Percentiles rank a stretch among this genome's conserved stretches.
Evolutionary conservation across 2,329 filamentous ascomycete species (phyloP).

Genomic region (Spiromastix sp.): DNA sequence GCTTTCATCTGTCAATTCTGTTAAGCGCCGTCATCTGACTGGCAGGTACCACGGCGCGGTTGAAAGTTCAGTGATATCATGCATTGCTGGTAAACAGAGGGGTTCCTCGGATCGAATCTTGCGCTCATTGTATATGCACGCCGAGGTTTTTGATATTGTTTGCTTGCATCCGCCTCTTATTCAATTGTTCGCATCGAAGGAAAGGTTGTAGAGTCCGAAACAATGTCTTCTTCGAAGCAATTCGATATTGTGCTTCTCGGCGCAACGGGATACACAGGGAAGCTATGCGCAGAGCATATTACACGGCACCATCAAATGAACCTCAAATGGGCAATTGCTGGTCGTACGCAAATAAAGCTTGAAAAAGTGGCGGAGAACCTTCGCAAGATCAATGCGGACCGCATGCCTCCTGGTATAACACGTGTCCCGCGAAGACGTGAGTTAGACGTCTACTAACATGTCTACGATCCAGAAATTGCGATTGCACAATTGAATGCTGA

Average conservation of each 20-base stretch:
- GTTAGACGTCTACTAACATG: not conserved
- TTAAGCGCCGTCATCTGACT: too few relatives aligned
- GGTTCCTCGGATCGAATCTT: too few relatives aligned
- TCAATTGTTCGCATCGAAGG: too few relatives aligned
- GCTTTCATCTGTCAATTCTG: too few relatives aligned
- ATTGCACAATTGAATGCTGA: constrained; percentile 37
- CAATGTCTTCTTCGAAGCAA: constrained; percentile 26
- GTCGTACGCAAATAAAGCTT: constrained; percentile 69
- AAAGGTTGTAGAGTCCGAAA: too few relatives aligned
- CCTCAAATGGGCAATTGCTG: constrained; percentile 79
- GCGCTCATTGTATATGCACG: too few relatives aligned
- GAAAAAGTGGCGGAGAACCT: constrained; percentile 57
- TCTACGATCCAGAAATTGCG: constrained; percentile 29
- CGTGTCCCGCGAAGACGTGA: constrained; percentile 5
- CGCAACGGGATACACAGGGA: constrained; percentile 75
- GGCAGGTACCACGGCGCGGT: too few relatives aligned
- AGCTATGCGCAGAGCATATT: constrained; percentile 65
- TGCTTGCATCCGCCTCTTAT: too few relatives aligned
- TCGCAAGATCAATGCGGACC: constrained; percentile 56
- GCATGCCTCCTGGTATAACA: constrained; percentile 55
- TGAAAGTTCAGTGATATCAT: too few relatives aligned
- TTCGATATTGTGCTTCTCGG: constrained; percentile 60
- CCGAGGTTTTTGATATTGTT: too few relatives aligned
- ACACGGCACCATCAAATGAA: constrained; percentile 59
- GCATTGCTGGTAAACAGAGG: too few relatives aligned